Conservation (phyloP, 371 early-diverging fungal species). For the Caulochytrium protostelioides region DNA sequence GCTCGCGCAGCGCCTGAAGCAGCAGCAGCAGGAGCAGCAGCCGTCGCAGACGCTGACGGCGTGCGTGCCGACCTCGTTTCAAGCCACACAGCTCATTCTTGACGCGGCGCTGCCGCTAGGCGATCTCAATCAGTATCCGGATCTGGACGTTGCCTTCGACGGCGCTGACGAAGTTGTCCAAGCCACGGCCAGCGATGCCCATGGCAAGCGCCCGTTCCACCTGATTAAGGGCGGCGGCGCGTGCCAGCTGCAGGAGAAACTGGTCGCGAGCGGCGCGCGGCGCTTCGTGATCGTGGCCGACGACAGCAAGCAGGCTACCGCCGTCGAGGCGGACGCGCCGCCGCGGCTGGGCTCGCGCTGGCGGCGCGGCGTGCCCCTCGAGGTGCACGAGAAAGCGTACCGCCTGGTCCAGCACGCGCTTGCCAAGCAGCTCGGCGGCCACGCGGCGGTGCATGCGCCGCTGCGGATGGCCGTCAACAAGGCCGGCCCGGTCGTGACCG, state of each 20-base stretch:
- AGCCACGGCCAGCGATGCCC: background rate
- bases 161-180: constrained; percentile 66
- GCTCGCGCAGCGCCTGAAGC: constrained; percentile 38
- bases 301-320: constrained; percentile 66
- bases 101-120: constrained; percentile 34
- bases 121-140: constrained; percentile 20
- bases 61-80: constrained; percentile 82
- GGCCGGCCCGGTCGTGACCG: constrained; percentile 85
- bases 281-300: constrained; percentile 73
- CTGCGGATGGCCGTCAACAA: constrained; percentile 35
- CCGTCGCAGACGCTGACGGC: constrained; percentile 41
- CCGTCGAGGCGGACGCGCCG: too few relatives aligned
- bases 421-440: constrained; percentile 75
- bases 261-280: constrained; percentile 62
- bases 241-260: constrained; percentile 76
- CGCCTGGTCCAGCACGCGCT: constrained; percentile 26
- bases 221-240: constrained; percentile 88
- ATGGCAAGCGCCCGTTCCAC: constrained; percentile 48
- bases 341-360: too few relatives aligned
- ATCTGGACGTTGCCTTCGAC: constrained; percentile 70
- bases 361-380: constrained; percentile 67
- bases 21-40: constrained; percentile 23
- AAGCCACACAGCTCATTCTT: constrained; percentile 51
- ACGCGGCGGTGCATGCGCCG: constrained; percentile 48
- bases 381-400: constrained; percentile 65